Evolutionary conservation across 257 asterid genomes (phyloP).

Genomic region (Solanum medicagineum): DNA sequence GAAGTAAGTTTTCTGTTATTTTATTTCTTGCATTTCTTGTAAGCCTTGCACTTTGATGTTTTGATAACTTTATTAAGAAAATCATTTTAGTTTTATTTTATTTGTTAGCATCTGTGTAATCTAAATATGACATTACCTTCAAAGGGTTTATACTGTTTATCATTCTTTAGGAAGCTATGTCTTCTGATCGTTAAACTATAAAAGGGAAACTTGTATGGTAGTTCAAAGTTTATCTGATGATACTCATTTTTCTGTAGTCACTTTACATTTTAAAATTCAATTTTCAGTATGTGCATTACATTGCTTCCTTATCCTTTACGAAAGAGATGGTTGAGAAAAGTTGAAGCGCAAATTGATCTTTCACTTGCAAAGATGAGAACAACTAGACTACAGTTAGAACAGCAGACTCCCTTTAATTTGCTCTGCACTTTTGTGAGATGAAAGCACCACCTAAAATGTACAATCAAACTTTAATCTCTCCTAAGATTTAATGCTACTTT

Average conservation of each 20-base stretch:
- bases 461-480: neutral
- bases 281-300: neutral
- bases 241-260: neutral
- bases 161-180: neutral
- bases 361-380: neutral
- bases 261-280: neutral
- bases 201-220: neutral
- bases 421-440: neutral
- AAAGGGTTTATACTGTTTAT: neutral
- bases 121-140: neutral
- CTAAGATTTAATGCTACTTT: neutral
- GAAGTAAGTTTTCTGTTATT: neutral
- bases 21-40: neutral
- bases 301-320: neutral
- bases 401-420: neutral
- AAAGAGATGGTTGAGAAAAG: neutral
- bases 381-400: neutral
- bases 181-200: neutral
- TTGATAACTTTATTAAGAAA: neutral
- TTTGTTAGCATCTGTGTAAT: neutral
- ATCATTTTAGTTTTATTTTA: neutral
- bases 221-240: neutral
- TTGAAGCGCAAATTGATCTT: neutral
- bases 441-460: neutral
- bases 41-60: neutral